A percentile compares a stretch with the other conserved stretches of the same genome.
Conservation (phyloP, 345 rosid species). For the Boechera divaricarpa region DNA sequence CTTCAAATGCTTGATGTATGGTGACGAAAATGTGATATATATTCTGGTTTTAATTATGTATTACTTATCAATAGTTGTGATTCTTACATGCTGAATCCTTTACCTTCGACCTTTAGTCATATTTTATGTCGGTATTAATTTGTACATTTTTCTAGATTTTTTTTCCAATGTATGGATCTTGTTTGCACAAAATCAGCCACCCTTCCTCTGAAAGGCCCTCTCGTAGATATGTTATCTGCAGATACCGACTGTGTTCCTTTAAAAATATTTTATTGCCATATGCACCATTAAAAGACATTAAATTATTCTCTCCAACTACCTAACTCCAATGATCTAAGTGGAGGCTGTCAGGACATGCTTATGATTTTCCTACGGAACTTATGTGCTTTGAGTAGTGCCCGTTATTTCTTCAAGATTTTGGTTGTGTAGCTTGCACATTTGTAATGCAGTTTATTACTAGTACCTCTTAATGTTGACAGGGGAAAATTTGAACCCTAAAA, state of each 20-base stretch:
- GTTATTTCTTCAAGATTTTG: constrained; percentile 21
- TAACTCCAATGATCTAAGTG: constrained; percentile 33
- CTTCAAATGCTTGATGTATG: constrained; percentile 25
- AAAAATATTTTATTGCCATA: not conserved
- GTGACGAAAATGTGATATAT: constrained; percentile 15
- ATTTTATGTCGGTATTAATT: not conserved
- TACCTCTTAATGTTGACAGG: constrained; percentile 30
- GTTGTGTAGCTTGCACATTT: constrained; percentile 26
- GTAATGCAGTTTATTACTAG: constrained; percentile 30
- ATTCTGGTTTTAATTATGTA: constrained; percentile 15
- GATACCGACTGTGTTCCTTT: constrained; percentile 2
- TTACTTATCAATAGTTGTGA: constrained; percentile 23
- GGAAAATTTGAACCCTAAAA: constrained; percentile 41
- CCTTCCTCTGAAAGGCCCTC: constrained; percentile 12
- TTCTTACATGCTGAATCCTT: constrained; percentile 24
- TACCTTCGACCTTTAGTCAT: constrained; percentile 1
- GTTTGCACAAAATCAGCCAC: constrained; percentile 19
- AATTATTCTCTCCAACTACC: constrained; percentile 31
- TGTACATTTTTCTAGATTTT: not conserved
- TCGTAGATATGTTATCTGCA: constrained; percentile 13
- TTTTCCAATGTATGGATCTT: constrained; percentile 9
- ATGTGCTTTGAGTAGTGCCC: constrained; percentile 25
- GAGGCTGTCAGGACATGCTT: constrained; percentile 32
- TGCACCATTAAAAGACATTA: constrained; percentile 23
- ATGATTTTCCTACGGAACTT: constrained; percentile 4